A percentile compares a stretch with the other conserved stretches of the same genome.
Conservation (phyloP, 305 asterid species). For the Striga hermonthica region DNA sequence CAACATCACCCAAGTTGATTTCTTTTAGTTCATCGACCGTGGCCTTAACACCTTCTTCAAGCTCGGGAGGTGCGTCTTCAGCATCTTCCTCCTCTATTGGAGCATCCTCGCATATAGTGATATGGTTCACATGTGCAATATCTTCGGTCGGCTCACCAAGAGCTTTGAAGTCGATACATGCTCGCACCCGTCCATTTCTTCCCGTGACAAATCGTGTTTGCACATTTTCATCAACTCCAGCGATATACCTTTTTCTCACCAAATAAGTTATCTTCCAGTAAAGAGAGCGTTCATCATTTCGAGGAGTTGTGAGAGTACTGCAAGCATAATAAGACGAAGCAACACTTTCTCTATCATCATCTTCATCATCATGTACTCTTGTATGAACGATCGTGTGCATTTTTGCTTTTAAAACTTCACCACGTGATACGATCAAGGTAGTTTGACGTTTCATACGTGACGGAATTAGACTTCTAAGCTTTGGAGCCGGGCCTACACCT, state of each 20-base stretch:
- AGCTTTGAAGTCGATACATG: too few relatives aligned
- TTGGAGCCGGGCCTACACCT: background rate
- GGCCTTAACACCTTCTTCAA: background rate
- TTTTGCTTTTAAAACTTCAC: background rate
- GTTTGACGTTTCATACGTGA: background rate
- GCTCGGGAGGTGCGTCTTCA: background rate
- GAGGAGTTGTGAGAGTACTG: too few relatives aligned
- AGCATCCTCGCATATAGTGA: background rate
- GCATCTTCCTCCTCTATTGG: slow-evolving; percentile 9
- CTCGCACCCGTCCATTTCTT: too few relatives aligned
- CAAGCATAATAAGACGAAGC: background rate
- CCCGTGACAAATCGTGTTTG: too few relatives aligned
- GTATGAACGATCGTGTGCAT: background rate
- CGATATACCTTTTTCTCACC: too few relatives aligned
- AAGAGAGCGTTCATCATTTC: too few relatives aligned
- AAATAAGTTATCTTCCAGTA: too few relatives aligned
- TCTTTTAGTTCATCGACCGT: background rate
- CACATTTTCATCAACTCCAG: too few relatives aligned
- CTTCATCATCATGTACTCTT: background rate
- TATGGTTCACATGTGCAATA: too few relatives aligned
- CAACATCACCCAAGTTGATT: background rate
- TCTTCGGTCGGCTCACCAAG: too few relatives aligned
- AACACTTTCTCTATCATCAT: slow-evolving; percentile 1
- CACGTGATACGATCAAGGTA: background rate
- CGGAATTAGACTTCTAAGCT: background rate